A percentile compares a stretch with the other conserved stretches of the same genome.
Conservation (phyloP, 805 yeast species). For the Metschnikowia gruessii region DNA sequence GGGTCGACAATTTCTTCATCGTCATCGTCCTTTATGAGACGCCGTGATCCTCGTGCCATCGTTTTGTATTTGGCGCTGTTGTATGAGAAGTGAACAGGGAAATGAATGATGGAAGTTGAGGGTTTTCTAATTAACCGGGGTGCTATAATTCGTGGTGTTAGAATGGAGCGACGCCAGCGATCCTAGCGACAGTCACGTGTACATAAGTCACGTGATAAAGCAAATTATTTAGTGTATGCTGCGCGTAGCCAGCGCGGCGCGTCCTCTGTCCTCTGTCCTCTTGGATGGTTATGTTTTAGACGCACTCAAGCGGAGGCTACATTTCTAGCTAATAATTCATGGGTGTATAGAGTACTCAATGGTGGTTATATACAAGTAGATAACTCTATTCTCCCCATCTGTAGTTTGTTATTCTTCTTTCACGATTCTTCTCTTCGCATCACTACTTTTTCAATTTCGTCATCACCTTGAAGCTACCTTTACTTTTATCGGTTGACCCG, state of each 20-base stretch:
- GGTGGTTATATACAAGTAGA: not conserved
- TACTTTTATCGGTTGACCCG: conserved; percentile 8
- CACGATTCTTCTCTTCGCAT: not conserved
- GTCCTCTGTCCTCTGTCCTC: too few species aligned
- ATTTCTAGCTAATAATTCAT: too few species aligned
- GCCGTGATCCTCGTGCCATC: conserved; percentile 20
- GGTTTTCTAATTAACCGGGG: not conserved
- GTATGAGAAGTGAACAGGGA: conserved; percentile 18
- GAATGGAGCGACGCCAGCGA: conserved; percentile 4
- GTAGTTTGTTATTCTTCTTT: not conserved
- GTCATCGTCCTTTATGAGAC: conserved; percentile 12
- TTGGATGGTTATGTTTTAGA: not conserved
- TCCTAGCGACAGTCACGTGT: not conserved
- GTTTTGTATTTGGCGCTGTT: conserved; percentile 10
- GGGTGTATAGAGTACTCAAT: not conserved
- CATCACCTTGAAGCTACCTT: conserved; percentile 13
- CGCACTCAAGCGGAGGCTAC: not conserved
- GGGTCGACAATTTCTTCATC: conserved; percentile 7
- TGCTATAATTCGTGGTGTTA: not conserved
- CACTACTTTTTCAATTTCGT: conserved; percentile 11
- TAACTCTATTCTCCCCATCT: not conserved
- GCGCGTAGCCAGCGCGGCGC: not conserved
- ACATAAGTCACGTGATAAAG: not conserved
- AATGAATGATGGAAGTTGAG: conserved; percentile 7
- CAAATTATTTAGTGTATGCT: too few species aligned